These are phyloP conservation scores for Spinellus fusiger DNA, from an alignment of 192 early-diverging fungal species.

Conservation along the genomic window DNA sequence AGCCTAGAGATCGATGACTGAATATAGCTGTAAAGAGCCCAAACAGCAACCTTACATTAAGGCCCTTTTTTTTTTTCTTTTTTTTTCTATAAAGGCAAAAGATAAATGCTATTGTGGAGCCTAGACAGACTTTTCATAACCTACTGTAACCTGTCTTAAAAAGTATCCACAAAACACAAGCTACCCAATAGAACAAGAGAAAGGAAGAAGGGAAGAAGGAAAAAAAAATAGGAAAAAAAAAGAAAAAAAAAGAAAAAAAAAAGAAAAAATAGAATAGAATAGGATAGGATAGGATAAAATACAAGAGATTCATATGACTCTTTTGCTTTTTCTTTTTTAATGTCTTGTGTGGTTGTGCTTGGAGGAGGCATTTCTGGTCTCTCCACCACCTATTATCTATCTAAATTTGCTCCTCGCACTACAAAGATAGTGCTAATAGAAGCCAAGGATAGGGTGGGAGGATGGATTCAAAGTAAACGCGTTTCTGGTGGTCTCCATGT, in stretches of 20 bases:
- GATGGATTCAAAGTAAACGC: slow-evolving; percentile 74
- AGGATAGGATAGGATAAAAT: background rate
- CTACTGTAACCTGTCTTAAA: too few species aligned
- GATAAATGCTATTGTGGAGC: too few species aligned
- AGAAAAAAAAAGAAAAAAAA: background rate
- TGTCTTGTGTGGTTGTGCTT: slow-evolving; percentile 54
- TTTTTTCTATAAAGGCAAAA: background rate
- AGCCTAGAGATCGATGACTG: background rate
- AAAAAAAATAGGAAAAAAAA: too few species aligned
- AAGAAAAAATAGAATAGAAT: background rate
- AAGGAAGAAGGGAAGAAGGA: too few species aligned
- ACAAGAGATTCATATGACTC: background rate
- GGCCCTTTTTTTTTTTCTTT: background rate
- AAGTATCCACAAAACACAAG: too few species aligned
- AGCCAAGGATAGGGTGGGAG: slow-evolving; percentile 62
- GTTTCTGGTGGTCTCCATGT: slow-evolving; percentile 31
- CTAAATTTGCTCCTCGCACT: slow-evolving; percentile 35
- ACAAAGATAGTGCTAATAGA: slow-evolving; percentile 71
- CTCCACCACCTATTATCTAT: slow-evolving; percentile 73
- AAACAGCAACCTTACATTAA: background rate
- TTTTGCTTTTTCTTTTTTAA: background rate
- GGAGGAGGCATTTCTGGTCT: slow-evolving; percentile 93
- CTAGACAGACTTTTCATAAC: too few species aligned
- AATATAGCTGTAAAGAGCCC: background rate
- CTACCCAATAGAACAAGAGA: too few species aligned